Conservation (phyloP, 2,329 filamentous ascomycete species). For the Amesomyces nigricolor region DNA sequence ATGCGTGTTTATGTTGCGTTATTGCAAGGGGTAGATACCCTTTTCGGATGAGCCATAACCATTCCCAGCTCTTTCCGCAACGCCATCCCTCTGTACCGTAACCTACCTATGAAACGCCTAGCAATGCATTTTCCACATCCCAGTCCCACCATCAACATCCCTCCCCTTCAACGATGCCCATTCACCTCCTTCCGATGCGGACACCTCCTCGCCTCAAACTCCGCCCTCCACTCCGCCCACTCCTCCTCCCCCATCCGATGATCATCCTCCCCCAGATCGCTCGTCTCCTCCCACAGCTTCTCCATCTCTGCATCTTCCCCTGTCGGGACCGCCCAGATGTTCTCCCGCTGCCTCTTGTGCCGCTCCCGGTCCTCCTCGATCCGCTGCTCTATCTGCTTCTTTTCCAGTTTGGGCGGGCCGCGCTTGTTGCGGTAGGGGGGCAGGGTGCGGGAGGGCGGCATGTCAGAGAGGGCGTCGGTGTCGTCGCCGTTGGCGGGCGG, state of each 20-base stretch:
- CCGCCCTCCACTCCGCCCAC: constrained; percentile 40
- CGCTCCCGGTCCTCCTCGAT: constrained; percentile 96
- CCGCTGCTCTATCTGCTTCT: constrained; percentile 85
- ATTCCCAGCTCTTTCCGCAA: not conserved
- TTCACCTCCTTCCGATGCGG: constrained; percentile 30
- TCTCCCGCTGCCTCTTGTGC: constrained; percentile 86
- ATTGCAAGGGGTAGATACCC: not conserved
- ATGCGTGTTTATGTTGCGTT: not conserved
- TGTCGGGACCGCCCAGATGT: constrained; percentile 80
- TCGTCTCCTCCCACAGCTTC: constrained; percentile 80
- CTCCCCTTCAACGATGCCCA: constrained; percentile 9
- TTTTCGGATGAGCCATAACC: not conserved
- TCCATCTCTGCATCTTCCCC: constrained; percentile 65
- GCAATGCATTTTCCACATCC: constrained; percentile 2
- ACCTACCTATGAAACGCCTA: constrained; percentile 3
- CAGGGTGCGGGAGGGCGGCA: constrained; percentile 38
- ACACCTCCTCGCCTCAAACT: constrained; percentile 33
- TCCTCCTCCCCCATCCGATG: constrained; percentile 70
- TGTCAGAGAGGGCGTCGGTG: constrained; percentile 35
- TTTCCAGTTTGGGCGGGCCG: constrained; percentile 53
- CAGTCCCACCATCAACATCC: not conserved
- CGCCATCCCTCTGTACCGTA: not conserved
- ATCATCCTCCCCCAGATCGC: constrained; percentile 84
- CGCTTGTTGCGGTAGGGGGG: constrained; percentile 24
- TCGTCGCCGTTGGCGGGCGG: constrained; percentile 26